These are phyloP conservation scores for Ascochyta viciae-villosae DNA, from an alignment of 2,329 filamentous ascomycete species.

Conservation along the genomic window DNA sequence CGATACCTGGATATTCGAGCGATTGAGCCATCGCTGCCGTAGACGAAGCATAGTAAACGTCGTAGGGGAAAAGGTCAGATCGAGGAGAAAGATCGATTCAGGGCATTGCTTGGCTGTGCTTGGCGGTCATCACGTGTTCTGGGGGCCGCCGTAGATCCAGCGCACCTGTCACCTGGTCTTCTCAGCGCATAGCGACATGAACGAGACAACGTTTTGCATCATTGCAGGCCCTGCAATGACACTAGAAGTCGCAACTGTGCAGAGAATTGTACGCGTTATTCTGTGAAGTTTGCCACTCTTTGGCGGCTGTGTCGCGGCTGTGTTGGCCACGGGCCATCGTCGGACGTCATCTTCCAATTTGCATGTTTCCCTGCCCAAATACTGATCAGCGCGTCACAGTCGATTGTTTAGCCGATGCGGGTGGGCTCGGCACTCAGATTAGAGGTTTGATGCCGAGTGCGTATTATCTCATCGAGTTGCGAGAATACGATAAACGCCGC, in stretches of 20 bases:
- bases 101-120: conserved; percentile 1
- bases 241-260: neutral
- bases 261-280: neutral
- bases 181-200: neutral
- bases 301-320: conserved; percentile 15
- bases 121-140: conserved; percentile 1
- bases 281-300: conserved; percentile 10
- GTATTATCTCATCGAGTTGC: neutral
- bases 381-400: conserved; percentile 4
- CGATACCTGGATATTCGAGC: conserved; percentile 36
- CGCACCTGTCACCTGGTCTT: neutral
- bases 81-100: neutral
- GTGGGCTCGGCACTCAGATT: neutral
- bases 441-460: neutral
- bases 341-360: conserved; percentile 16
- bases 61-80: conserved; percentile 2
- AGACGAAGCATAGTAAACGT: conserved; percentile 28
- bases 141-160: neutral
- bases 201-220: neutral
- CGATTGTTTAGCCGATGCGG: conserved; percentile 4
- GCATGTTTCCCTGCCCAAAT: conserved; percentile 8
- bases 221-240: neutral
- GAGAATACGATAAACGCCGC: conserved; percentile 6
- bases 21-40: conserved; percentile 29
- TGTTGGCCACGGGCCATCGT: conserved; percentile 14